These are phyloP conservation scores for Myxozyma mucilagina DNA, from an alignment of 805 yeast species.

Conservation along the genomic window DNA sequence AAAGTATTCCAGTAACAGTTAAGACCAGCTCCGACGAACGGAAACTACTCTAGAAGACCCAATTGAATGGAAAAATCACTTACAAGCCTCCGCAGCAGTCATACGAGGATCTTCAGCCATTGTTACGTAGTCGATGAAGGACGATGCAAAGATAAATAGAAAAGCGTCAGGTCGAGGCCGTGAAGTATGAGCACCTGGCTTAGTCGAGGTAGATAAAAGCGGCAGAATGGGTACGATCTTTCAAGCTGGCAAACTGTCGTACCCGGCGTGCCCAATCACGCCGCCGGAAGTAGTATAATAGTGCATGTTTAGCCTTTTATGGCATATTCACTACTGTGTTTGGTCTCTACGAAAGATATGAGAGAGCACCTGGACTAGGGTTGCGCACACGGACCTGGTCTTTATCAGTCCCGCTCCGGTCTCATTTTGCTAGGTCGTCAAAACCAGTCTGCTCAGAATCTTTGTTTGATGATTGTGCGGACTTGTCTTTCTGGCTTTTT, in stretches of 20 bases:
- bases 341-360: not conserved
- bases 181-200: not conserved
- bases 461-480: too few relatives aligned
- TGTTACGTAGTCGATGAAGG: constrained; percentile 1
- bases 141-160: not conserved
- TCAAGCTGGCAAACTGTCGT: not conserved
- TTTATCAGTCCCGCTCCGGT: not conserved
- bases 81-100: constrained; percentile 33
- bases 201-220: constrained; percentile 10
- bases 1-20: not conserved
- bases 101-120: constrained; percentile 33
- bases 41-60: not conserved
- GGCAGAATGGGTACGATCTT: not conserved
- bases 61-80: constrained; percentile 8
- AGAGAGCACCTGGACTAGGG: not conserved
- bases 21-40: not conserved
- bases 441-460: too few relatives aligned
- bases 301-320: not conserved
- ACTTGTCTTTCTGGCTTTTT: too few relatives aligned
- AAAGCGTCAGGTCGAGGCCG: constrained; percentile 10
- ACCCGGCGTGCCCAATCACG: constrained; percentile 21
- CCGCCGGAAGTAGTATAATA: constrained; percentile 8
- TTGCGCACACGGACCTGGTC: constrained; percentile 9
- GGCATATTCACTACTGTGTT: not conserved
- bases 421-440: not conserved